These are phyloP conservation scores for Echeveria elegans DNA, from an alignment of 164 flowering plant genomes.

Conservation along the genomic window DNA sequence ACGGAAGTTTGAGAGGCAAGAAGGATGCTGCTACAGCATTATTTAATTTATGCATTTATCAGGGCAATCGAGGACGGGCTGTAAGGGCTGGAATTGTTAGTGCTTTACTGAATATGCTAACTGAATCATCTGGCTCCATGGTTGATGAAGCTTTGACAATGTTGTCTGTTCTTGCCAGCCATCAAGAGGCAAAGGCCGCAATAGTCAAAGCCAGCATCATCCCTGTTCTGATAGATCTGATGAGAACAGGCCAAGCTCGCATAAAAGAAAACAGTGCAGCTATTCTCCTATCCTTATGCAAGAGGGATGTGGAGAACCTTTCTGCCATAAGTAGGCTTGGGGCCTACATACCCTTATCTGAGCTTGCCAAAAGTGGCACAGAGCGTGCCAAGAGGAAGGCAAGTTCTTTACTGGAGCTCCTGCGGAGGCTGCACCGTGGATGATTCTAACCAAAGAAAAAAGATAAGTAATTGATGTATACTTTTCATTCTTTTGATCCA, in stretches of 20 bases:
- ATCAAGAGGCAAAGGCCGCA: conserved; percentile 68
- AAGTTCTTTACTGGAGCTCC: conserved; percentile 62
- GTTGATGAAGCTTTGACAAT: conserved; percentile 86
- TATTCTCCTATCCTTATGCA: conserved; percentile 69
- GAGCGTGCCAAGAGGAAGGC: conserved; percentile 92
- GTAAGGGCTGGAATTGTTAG: conserved; percentile 73
- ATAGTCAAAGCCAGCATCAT: conserved; percentile 65
- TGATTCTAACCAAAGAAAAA: background rate
- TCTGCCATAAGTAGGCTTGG: conserved; percentile 66
- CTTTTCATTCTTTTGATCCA: conserved; percentile 4
- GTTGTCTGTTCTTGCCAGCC: conserved; percentile 71
- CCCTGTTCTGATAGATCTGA: conserved; percentile 61
- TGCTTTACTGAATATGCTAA: conserved; percentile 64
- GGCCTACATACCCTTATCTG: conserved; percentile 62
- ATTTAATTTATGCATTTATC: conserved; percentile 81
- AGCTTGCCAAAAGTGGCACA: conserved; percentile 64
- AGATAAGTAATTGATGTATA: conserved; percentile 8
- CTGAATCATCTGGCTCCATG: conserved; percentile 50
- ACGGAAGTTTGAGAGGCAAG: conserved; percentile 77
- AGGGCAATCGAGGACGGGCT: conserved; percentile 90
- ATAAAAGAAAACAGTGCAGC: conserved; percentile 85
- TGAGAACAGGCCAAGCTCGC: conserved; percentile 63
- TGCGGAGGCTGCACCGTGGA: conserved; percentile 35
- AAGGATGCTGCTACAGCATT: conserved; percentile 96
- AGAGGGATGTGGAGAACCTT: conserved; percentile 67